These are phyloP conservation scores for Rhizomucor pusillus DNA, from an alignment of 371 early-diverging fungal genomes.

Conservation along the genomic window DNA sequence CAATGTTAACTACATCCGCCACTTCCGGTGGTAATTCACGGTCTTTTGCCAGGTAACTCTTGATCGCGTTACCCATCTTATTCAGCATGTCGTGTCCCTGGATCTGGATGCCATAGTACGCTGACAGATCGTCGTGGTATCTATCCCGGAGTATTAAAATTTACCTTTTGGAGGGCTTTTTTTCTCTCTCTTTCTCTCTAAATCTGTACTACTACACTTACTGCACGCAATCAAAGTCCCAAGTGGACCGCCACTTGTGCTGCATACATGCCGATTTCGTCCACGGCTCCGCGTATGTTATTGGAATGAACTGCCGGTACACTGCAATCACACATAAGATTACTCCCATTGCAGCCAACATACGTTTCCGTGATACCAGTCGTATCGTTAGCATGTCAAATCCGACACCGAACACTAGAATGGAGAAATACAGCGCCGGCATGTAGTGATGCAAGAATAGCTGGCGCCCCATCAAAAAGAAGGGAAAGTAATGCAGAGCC, in stretches of 20 bases:
- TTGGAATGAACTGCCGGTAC: conserved; percentile 70
- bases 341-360: conserved; percentile 49
- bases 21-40: conserved; percentile 30
- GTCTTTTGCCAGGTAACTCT: conserved; percentile 24
- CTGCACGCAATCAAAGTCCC: conserved; percentile 63
- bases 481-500: conserved; percentile 94
- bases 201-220: conserved; percentile 8
- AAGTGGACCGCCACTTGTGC: conserved; percentile 79
- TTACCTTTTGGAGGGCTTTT: neutral
- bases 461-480: conserved; percentile 95
- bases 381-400: conserved; percentile 79
- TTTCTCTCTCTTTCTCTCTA: neutral
- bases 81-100: conserved; percentile 17
- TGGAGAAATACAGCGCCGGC: conserved; percentile 86
- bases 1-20: conserved; percentile 32
- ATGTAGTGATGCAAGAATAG: conserved; percentile 98
- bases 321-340: conserved; percentile 50
- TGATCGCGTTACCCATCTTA: conserved; percentile 34
- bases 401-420: conserved; percentile 70
- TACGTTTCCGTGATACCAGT: conserved; percentile 42
- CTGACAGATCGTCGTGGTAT: conserved; percentile 32
- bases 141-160: conserved; percentile 12
- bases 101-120: conserved; percentile 12
- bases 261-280: conserved; percentile 62
- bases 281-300: conserved; percentile 86